These are phyloP conservation scores for Puccinia sorghi DNA, from an alignment of 1,284 basidiomycete genomes.

Conservation along the genomic window DNA sequence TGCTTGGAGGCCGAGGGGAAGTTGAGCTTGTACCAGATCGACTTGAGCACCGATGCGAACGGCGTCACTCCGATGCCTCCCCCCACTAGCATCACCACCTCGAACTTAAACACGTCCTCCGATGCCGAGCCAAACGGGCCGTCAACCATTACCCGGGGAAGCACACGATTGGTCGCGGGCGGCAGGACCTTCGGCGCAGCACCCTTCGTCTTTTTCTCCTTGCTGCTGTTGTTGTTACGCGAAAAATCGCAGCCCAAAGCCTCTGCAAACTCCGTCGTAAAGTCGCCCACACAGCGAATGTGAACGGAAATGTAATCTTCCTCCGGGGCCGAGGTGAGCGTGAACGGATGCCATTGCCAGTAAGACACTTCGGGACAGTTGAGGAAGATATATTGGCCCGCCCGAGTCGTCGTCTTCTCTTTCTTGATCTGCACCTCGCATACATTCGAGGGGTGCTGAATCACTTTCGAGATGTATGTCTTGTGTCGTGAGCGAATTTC, in stretches of 20 bases:
- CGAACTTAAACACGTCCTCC: conserved; percentile 74
- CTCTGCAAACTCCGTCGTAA: conserved; percentile 73
- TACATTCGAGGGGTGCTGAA: conserved; percentile 85
- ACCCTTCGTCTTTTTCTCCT: conserved; percentile 61
- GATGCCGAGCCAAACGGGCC: conserved; percentile 63
- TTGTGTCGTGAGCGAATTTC: conserved; percentile 81
- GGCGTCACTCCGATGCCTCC: conserved; percentile 88
- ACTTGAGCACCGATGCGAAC: conserved; percentile 85
- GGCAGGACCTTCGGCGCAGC: conserved; percentile 65
- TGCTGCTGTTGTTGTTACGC: conserved; percentile 14
- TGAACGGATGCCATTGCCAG: conserved; percentile 94
- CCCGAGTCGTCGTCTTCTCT: conserved; percentile 74
- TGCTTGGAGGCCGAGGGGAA: conserved; percentile 59
- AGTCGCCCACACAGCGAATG: conserved; percentile 77
- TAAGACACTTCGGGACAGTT: conserved; percentile 77
- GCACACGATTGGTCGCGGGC: conserved; percentile 66
- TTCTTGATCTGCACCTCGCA: conserved; percentile 92
- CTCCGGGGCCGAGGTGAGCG: conserved; percentile 77
- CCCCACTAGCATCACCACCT: conserved; percentile 49
- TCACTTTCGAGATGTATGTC: conserved; percentile 86
- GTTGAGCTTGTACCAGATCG: conserved; percentile 93
- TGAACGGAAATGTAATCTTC: conserved; percentile 88
- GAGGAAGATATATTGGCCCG: conserved; percentile 80
- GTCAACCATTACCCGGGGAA: conserved; percentile 80
- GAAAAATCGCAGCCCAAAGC: conserved; percentile 79